Evolutionary conservation across 257 asterid species (phyloP).

Genomic region (Nicotiana paniculata): DNA sequence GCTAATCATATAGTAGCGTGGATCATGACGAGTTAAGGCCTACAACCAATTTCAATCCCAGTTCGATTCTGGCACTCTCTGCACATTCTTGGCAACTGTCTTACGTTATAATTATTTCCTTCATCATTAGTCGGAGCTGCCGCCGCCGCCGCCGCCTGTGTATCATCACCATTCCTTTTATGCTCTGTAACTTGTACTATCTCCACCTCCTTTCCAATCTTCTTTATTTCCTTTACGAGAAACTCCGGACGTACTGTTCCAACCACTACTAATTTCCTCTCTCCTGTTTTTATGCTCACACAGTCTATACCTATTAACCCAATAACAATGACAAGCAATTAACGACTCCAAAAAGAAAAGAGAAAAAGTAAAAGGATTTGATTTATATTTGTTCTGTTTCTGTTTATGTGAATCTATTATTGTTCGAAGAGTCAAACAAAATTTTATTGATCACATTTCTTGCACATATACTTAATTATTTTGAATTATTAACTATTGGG

Average conservation of each 20-base stretch:
- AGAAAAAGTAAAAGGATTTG: neutral
- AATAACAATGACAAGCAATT: neutral
- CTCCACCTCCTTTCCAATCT: neutral
- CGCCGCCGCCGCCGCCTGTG: neutral
- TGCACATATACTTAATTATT: too few species aligned
- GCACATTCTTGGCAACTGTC: neutral
- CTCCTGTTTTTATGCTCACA: neutral
- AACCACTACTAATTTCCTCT: neutral
- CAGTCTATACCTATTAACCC: neutral
- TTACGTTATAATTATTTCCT: neutral
- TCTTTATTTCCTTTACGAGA: slow-evolving; percentile 2
- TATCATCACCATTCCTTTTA: neutral
- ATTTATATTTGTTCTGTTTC: too few species aligned
- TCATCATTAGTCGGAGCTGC: neutral
- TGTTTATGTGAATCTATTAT: too few species aligned
- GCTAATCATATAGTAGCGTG: neutral
- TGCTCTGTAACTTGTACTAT: neutral
- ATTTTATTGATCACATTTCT: too few species aligned
- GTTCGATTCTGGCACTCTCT: neutral
- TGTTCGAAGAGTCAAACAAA: too few species aligned
- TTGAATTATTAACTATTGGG: too few species aligned
- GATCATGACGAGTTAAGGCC: neutral
- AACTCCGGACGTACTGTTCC: slow-evolving; percentile 2
- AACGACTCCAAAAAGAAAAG: neutral
- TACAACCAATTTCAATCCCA: neutral